Conservation (phyloP, 2,329 filamentous ascomycete genomes). For the Paecilomyces dactylethromorphus region DNA sequence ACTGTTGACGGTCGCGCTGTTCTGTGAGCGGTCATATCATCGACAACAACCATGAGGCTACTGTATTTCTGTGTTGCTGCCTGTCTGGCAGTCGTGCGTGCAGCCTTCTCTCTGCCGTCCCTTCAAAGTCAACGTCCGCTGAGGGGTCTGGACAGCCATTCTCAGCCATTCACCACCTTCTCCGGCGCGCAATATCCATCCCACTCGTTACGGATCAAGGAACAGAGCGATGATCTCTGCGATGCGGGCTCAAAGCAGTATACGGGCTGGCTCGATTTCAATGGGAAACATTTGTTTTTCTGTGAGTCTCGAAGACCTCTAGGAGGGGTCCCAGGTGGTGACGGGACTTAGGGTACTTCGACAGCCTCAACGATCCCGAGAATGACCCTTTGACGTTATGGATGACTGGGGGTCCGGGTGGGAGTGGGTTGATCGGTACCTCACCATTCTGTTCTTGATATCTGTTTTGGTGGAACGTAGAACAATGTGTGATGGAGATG, state of each 20-base stretch:
- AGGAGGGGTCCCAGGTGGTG: too few species aligned
- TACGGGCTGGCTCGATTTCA: conserved; percentile 20
- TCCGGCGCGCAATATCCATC: conserved; percentile 7
- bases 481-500: too few species aligned
- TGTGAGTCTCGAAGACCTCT: too few species aligned
- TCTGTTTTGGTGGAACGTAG: not conserved
- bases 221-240: conserved; percentile 19
- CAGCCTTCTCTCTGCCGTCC: not conserved
- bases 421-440: conserved; percentile 12
- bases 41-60: not conserved
- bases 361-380: conserved; percentile 15
- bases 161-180: not conserved
- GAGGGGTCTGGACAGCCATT: not conserved
- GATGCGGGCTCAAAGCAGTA: conserved; percentile 18
- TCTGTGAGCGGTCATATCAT: not conserved
- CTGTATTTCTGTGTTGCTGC: not conserved
- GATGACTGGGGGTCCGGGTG: conserved; percentile 16
- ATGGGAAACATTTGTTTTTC: not conserved
- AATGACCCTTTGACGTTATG: conserved; percentile 16
- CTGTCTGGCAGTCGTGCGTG: not conserved
- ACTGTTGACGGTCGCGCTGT: not conserved
- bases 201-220: conserved; percentile 17
- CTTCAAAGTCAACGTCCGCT: not conserved
- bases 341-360: conserved; percentile 10
- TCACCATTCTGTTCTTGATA: not conserved